These are phyloP conservation scores for Aegilops tauschii DNA, from an alignment of 176 grass and related monocot species.

Conservation along the genomic window DNA sequence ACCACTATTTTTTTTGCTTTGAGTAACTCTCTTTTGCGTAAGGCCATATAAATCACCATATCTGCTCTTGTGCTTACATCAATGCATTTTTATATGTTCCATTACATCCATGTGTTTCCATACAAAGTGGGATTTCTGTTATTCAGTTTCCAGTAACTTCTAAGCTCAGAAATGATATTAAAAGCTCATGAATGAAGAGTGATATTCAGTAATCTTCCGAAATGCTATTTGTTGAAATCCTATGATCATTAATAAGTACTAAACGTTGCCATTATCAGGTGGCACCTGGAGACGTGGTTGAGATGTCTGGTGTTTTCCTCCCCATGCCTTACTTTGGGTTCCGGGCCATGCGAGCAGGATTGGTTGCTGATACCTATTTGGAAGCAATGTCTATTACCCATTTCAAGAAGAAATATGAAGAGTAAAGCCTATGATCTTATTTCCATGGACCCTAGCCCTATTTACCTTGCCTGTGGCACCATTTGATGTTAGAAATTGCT, in stretches of 20 bases:
- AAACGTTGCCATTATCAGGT: conserved; percentile 55
- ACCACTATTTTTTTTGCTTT: conserved; percentile 2
- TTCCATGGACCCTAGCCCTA: background rate
- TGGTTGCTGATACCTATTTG: conserved; percentile 99
- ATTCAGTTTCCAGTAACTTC: background rate
- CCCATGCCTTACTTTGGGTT: conserved; percentile 97
- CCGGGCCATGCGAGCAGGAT: conserved; percentile 92
- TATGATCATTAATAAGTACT: background rate
- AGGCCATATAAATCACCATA: background rate
- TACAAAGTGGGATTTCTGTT: background rate
- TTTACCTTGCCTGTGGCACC: background rate
- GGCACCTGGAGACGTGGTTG: conserved; percentile 94
- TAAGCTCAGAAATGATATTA: background rate
- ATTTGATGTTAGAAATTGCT: conserved; percentile 8
- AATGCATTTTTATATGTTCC: background rate
- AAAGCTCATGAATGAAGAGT: background rate
- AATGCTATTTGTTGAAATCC: background rate
- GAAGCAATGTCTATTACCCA: conserved; percentile 97
- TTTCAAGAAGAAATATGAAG: conserved; percentile 99
- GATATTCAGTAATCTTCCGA: background rate
- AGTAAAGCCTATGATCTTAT: conserved; percentile 52
- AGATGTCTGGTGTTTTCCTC: conserved; percentile 93
- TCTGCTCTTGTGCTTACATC: background rate
- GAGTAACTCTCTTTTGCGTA: background rate
- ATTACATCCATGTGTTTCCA: background rate